Evolutionary conservation across 495 filamentous ascomycete genomes (phyloP), one percentile per base, ranked within the genome.

Genomic region (Podospora pseudopauciseta): DNA sequence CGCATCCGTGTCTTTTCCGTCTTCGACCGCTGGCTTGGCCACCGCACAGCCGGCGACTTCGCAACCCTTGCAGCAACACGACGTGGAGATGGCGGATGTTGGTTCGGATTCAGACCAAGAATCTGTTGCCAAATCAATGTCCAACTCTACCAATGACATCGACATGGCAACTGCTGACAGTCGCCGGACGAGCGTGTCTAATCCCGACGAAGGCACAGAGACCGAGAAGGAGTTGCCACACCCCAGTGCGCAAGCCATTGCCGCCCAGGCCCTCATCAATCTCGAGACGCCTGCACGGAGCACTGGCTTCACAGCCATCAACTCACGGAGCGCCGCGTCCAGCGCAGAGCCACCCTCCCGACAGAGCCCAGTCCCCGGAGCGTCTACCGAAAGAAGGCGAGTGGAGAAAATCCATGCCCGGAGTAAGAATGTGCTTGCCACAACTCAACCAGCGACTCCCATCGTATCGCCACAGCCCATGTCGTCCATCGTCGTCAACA

Each of bases 401-500:
- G 74, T 75, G 13, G 65, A 71, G 5, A 75, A 73, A 49, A 72
- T 73, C 32, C 67, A 75, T 30, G 71, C 71, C 2, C 60, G 19
- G 18, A 71, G 67, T 60, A 70, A 55, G 16, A 27, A 67, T 34
- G 26, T 53, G 5, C 19, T 23, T 0, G 23, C n/a, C 9, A 11
- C 67, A 13, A 26, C 19, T 23, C 65, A 53, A n/a, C 57, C 61
- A 4, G 39, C 13, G 20, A 39, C 28, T 19, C n/a, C 61, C 4
- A 63, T 23, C 49, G 34, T 63, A 4, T 28, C 61, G 2, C 61
- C 61, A 20, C 27, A 62, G 23, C 61, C 61, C 9, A 5, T 32
- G 32, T 19, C 28, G 2, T 63, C 61, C 4, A 63, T 44, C 16
- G 4, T 19, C 18, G 61, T 39, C 28, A 32, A 19, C 18, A 63